Percentiles rank a stretch among this genome's conserved stretches.
These are phyloP conservation scores for Bothriochloa decipiens DNA, from an alignment of 176 grass and related monocot species.

Conservation along the genomic window DNA sequence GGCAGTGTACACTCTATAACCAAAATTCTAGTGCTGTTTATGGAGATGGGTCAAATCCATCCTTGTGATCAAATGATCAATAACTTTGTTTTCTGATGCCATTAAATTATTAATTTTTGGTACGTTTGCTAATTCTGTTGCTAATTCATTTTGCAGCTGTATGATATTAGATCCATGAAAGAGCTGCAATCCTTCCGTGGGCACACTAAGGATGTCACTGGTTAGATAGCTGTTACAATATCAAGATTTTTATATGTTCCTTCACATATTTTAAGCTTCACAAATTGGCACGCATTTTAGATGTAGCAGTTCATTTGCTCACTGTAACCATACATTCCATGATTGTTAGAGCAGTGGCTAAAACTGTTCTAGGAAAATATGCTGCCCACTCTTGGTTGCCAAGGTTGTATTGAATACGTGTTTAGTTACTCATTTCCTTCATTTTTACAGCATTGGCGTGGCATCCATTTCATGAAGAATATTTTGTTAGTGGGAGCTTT, in stretches of 20 bases:
- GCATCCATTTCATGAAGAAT: constrained; percentile 99
- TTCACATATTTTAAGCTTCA: constrained; percentile 9
- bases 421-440: constrained; percentile 32
- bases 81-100: constrained; percentile 12
- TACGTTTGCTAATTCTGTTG: constrained; percentile 34
- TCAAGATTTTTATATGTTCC: constrained; percentile 33
- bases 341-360: background rate
- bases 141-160: constrained; percentile 75
- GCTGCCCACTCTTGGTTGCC: background rate
- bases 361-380: background rate
- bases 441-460: constrained; percentile 87
- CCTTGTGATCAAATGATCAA: background rate
- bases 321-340: background rate
- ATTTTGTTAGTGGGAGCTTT: constrained; percentile 98
- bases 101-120: constrained; percentile 5
- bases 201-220: constrained; percentile 92
- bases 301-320: constrained; percentile 23
- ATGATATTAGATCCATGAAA: constrained; percentile 99
- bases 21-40: background rate
- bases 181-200: constrained; percentile 98
- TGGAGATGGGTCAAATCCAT: background rate
- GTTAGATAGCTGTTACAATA: constrained; percentile 57
- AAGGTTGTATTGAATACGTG: constrained; percentile 32
- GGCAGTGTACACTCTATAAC: constrained; percentile 9
- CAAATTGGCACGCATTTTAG: background rate